Conservation (phyloP, 495 filamentous ascomycete species). For the Aspergillus ostianus region DNA sequence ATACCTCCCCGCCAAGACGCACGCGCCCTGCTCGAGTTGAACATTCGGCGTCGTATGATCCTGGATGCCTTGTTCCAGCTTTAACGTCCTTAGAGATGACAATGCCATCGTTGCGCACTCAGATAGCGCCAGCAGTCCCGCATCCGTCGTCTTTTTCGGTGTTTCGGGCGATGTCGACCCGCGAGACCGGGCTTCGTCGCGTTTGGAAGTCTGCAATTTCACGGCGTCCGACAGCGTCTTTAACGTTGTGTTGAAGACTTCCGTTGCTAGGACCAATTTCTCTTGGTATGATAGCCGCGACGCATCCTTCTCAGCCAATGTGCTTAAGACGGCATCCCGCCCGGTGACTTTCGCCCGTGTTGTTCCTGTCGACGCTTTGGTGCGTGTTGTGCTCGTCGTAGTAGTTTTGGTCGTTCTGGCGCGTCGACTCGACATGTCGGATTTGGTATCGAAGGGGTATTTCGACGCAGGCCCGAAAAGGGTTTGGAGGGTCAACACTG, state of each 20-base stretch:
- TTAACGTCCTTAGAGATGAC: conserved; percentile 61
- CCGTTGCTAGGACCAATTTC: conserved; percentile 70
- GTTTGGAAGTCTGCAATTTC: conserved; percentile 41
- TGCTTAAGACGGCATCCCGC: conserved; percentile 26
- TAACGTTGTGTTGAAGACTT: conserved; percentile 73
- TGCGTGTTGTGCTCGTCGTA: conserved; percentile 25
- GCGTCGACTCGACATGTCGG: conserved; percentile 8
- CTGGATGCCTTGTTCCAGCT: conserved; percentile 47
- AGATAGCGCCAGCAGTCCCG: conserved; percentile 46
- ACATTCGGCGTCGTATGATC: conserved; percentile 56
- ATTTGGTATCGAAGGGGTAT: conserved; percentile 24
- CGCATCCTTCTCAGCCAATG: conserved; percentile 34
- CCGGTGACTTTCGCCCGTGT: conserved; percentile 32
- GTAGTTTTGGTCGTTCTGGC: conserved; percentile 25
- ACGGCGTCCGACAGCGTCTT: conserved; percentile 72
- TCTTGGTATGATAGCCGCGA: conserved; percentile 55
- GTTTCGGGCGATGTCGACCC: conserved; percentile 29
- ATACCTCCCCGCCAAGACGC: conserved; percentile 69
- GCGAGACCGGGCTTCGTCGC: conserved; percentile 13
- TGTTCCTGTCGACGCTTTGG: conserved; percentile 31
- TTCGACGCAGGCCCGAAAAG: conserved; percentile 39
- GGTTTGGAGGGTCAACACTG: conserved; percentile 44
- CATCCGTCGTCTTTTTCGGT: conserved; percentile 33
- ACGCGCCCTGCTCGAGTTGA: conserved; percentile 82
- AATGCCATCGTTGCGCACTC: conserved; percentile 79